Conservation (phyloP, 164 flowering plant species). For the Macadamia tetraphylla region DNA sequence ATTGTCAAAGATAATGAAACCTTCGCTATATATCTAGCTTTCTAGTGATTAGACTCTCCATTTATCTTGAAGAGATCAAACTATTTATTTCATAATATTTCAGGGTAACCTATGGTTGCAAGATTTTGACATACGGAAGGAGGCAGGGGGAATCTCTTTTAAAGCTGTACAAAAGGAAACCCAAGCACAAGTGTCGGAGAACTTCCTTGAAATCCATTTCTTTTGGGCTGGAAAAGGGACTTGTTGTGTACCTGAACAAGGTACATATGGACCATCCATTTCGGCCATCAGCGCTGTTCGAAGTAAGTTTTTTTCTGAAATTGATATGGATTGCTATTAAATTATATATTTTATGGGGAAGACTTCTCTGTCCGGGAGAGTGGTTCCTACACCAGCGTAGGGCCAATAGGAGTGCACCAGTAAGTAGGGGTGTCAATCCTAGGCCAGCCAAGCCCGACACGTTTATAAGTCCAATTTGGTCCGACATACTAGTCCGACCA, state of each 20-base stretch:
- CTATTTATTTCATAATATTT: neutral
- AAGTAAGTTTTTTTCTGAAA: slow-evolving; percentile 30
- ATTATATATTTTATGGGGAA: neutral
- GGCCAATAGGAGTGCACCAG: too few species aligned
- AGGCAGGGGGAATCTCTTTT: slow-evolving; percentile 49
- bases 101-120: slow-evolving; percentile 44
- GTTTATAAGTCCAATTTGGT: too few species aligned
- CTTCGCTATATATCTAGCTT: too few species aligned
- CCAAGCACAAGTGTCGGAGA: slow-evolving; percentile 40
- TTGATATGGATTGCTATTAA: neutral
- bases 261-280: slow-evolving; percentile 76
- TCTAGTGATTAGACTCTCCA: too few species aligned
- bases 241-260: slow-evolving; percentile 43
- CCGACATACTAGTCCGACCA: too few species aligned
- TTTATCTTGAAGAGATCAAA: too few species aligned
- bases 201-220: neutral
- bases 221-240: slow-evolving; percentile 1
- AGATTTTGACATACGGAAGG: slow-evolving; percentile 17
- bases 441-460: too few species aligned
- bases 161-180: slow-evolving; percentile 38
- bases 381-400: too few species aligned
- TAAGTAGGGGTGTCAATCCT: too few species aligned
- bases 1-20: too few species aligned
- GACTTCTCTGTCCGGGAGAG: too few species aligned
- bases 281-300: slow-evolving; percentile 79